phyloP scores from a whole-genome alignment of 495 filamentous ascomycete genomes.

The Lasiosphaeris hirsuta region DNA sequence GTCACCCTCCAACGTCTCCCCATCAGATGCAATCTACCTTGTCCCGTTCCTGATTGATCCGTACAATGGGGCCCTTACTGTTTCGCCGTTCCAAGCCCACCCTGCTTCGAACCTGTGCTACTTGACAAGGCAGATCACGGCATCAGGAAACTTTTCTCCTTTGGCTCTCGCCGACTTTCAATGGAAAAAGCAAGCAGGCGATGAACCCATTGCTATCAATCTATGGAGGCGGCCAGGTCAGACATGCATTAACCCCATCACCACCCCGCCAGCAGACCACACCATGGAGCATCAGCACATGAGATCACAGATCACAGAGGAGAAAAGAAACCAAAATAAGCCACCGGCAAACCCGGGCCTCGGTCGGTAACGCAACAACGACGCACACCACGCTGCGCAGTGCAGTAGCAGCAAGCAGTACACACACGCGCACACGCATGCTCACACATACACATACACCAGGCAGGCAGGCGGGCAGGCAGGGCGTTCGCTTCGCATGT shows the following conservation, averaged over 20 bases:
- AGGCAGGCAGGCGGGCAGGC: slow-evolving; percentile 5
- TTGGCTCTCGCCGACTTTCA: too few species aligned
- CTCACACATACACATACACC: neutral
- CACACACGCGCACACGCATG: too few species aligned
- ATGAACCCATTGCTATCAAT: neutral
- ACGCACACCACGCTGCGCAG: neutral
- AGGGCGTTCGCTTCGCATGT: too few species aligned
- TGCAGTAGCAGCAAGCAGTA: too few species aligned
- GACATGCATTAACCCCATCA: slow-evolving; percentile 6
- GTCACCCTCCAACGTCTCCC: neutral
- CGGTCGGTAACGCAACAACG: neutral
- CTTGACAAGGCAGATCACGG: neutral
- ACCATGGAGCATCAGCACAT: neutral
- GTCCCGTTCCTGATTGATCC: too few species aligned
- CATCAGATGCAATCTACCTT: too few species aligned
- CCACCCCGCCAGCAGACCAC: neutral
- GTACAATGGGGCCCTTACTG: too few species aligned
- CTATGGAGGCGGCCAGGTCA: neutral
- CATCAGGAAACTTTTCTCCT: too few species aligned
- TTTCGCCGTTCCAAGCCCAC: too few species aligned
- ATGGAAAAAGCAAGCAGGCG: too few species aligned
- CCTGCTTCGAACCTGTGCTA: neutral
- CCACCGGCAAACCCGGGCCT: slow-evolving; percentile 5
- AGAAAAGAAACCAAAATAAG: neutral
- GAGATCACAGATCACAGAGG: neutral